Evolutionary conservation across 2,329 filamentous ascomycete genomes (phyloP).

Genomic region (Fusarium sp.): DNA sequence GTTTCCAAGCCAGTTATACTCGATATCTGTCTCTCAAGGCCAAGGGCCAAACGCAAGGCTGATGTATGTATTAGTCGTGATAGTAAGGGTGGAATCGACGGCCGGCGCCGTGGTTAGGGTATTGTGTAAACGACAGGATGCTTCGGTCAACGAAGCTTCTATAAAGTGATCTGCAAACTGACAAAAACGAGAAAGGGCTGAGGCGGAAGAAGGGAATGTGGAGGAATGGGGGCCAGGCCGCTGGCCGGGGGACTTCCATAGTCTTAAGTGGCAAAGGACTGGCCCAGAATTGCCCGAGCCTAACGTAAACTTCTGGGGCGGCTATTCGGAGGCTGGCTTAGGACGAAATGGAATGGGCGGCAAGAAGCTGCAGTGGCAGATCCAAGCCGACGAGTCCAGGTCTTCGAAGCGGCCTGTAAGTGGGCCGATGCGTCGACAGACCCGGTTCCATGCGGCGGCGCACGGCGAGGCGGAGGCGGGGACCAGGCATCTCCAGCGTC

Average conservation of each 20-base stretch:
- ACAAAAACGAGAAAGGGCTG: constrained; percentile 40
- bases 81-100: constrained; percentile 44
- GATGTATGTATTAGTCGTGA: constrained; percentile 37
- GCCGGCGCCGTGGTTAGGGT: constrained; percentile 48
- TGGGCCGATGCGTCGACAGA: constrained; percentile 40
- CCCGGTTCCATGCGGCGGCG: constrained; percentile 24
- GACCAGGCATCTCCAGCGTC: constrained; percentile 30
- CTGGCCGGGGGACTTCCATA: constrained; percentile 41
- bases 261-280: constrained; percentile 43
- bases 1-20: constrained; percentile 46
- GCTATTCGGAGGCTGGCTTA: constrained; percentile 36
- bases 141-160: constrained; percentile 55
- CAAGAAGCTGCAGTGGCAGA: constrained; percentile 41
- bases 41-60: constrained; percentile 26
- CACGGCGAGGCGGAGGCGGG: constrained; percentile 25
- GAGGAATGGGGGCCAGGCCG: constrained; percentile 43
- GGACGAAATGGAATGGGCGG: constrained; percentile 27
- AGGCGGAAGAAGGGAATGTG: constrained; percentile 49
- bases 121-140: constrained; percentile 51
- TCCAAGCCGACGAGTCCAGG: constrained; percentile 29
- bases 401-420: constrained; percentile 16
- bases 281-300: constrained; percentile 25
- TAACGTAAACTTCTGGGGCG: constrained; percentile 31
- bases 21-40: constrained; percentile 39
- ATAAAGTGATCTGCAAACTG: constrained; percentile 44